Conservation (phyloP, 106 monocot species). For the Dendrobium chrysotoxum region DNA sequence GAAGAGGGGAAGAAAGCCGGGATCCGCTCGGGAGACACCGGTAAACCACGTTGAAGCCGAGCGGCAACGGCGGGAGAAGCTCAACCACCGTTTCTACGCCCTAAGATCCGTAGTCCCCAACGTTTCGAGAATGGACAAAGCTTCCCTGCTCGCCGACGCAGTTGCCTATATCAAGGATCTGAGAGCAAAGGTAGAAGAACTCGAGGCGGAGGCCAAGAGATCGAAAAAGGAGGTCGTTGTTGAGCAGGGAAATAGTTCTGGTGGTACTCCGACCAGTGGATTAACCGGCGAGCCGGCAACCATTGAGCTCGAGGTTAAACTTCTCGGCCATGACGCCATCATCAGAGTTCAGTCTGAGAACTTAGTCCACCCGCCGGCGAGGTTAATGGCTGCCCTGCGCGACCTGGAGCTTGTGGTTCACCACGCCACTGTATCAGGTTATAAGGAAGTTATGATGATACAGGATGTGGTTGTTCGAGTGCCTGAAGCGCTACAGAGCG, state of each 20-base stretch:
- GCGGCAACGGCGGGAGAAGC: conserved; percentile 71
- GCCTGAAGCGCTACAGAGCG: not conserved
- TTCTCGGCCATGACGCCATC: conserved; percentile 23
- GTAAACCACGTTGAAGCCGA: conserved; percentile 81
- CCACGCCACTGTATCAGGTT: conserved; percentile 29
- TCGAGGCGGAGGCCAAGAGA: conserved; percentile 31
- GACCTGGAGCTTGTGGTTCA: conserved; percentile 31
- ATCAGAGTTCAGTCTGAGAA: conserved; percentile 29
- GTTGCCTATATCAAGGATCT: conserved; percentile 72
- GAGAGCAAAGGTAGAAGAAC: conserved; percentile 29
- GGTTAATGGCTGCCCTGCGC: conserved; percentile 30
- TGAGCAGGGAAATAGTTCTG: not conserved
- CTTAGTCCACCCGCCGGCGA: conserved; percentile 25
- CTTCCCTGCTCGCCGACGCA: conserved; percentile 69
- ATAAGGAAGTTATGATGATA: conserved; percentile 12
- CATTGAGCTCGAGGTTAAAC: conserved; percentile 32
- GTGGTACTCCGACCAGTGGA: not conserved
- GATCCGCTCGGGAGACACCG: conserved; percentile 20
- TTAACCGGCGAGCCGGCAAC: not conserved
- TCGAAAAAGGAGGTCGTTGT: not conserved
- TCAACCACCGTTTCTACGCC: conserved; percentile 74
- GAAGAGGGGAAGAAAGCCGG: conserved; percentile 36
- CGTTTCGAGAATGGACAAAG: conserved; percentile 84
- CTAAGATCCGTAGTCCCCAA: conserved; percentile 79
- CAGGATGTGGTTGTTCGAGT: conserved; percentile 17